Conservation (phyloP, 164 flowering plant genomes). For the Warburgia ugandensis region DNA sequence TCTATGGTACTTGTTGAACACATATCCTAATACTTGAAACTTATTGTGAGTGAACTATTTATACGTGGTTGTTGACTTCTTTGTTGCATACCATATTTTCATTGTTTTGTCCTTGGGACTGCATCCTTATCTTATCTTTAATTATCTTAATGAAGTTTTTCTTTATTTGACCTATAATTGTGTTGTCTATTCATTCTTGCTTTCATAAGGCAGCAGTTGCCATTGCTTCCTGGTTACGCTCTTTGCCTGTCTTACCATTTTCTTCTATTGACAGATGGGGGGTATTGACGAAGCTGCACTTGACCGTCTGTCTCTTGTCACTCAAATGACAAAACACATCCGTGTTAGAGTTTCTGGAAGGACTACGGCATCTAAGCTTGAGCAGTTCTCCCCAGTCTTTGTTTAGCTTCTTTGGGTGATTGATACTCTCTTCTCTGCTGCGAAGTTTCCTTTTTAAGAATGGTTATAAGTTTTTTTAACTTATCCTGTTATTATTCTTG, state of each 20-base stretch:
- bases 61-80: no score
- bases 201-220: no score
- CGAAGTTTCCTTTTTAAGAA: neutral
- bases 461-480: neutral
- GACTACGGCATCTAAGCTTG: slow-evolving; percentile 79
- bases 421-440: neutral
- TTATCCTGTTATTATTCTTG: slow-evolving; percentile 4
- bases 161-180: no score
- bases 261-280: slow-evolving; percentile 61
- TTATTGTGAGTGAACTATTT: no score
- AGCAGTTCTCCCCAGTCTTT: slow-evolving; percentile 96
- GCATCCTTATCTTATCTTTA: no score
- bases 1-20: no score
- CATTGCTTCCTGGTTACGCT: neutral
- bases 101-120: no score
- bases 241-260: slow-evolving; percentile 4
- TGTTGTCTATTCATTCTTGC: no score
- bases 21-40: no score
- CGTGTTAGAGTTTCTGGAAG: slow-evolving; percentile 93
- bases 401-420: slow-evolving; percentile 98
- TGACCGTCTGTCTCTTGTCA: slow-evolving; percentile 97
- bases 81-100: no score
- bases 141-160: no score
- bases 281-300: slow-evolving; percentile 98
- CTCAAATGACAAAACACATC: slow-evolving; percentile 98